Conservation (phyloP, 441 rosid species). For the Capsella rubella region DNA sequence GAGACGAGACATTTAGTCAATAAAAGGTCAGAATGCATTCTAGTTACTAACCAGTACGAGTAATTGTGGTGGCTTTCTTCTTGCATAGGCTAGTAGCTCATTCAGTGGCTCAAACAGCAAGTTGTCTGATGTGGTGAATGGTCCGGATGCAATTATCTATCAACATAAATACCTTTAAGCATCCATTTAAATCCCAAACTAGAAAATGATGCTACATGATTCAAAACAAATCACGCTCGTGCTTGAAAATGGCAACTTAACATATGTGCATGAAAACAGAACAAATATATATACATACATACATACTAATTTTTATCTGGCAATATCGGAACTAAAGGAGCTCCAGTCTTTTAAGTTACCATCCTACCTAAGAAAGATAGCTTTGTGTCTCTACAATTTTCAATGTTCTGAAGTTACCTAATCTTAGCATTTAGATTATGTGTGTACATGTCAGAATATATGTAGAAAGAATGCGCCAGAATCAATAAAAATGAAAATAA, state of each 20-base stretch:
- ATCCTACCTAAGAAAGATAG: not conserved
- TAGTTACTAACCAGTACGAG: conserved; percentile 69
- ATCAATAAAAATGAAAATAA: too few species aligned
- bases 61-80: conserved; percentile 79
- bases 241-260: not conserved
- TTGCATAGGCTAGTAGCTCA: conserved; percentile 83
- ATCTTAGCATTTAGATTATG: not conserved
- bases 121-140: conserved; percentile 89
- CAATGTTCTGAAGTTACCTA: not conserved
- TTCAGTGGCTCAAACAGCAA: conserved; percentile 86
- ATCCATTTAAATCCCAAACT: not conserved
- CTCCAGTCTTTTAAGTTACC: not conserved
- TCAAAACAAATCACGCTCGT: not conserved
- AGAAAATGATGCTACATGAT: conserved; percentile 4
- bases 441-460: not conserved
- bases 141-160: conserved; percentile 90
- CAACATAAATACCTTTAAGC: conserved; percentile 1
- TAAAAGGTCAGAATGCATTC: conserved; percentile 16
- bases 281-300: not conserved
- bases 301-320: not conserved
- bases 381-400: conserved; percentile 6
- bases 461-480: not conserved
- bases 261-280: conserved; percentile 4
- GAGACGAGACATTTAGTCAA: conserved; percentile 1
- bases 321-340: conserved; percentile 4